Conservation (phyloP, 1,284 basidiomycete species). For the Ustilago loliicola region DNA sequence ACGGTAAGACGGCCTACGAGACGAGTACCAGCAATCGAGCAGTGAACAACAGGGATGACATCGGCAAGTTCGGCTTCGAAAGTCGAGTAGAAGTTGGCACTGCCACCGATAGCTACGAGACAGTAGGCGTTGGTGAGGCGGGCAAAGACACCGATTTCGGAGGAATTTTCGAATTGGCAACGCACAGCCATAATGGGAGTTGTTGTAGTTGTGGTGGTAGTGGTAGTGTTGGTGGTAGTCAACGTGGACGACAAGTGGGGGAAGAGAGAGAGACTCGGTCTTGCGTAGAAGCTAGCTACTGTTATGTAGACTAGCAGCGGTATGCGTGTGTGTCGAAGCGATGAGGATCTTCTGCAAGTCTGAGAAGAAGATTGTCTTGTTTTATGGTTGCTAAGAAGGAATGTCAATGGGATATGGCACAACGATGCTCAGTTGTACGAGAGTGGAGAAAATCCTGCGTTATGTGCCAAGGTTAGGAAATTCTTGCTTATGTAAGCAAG, state of each 20-base stretch:
- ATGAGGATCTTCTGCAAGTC: background rate
- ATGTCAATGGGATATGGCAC: background rate
- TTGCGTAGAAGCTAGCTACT: background rate
- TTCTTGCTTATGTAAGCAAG: conserved; percentile 48
- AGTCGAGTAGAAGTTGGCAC: conserved; percentile 97
- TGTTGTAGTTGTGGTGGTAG: conserved; percentile 5
- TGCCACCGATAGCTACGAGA: conserved; percentile 85
- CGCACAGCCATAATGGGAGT: conserved; percentile 56
- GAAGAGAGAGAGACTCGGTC: background rate
- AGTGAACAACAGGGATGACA: conserved; percentile 95
- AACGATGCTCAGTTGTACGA: conserved; percentile 12
- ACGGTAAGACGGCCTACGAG: conserved; percentile 94
- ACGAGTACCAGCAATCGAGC: conserved; percentile 93
- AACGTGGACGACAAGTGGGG: conserved; percentile 11
- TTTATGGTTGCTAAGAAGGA: conserved; percentile 18
- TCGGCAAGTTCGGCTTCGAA: conserved; percentile 95
- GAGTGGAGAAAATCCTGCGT: conserved; percentile 42
- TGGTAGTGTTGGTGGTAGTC: conserved; percentile 7
- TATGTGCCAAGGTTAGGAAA: conserved; percentile 5
- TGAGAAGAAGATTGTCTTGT: background rate
- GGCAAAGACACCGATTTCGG: conserved; percentile 85
- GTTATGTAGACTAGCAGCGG: background rate
- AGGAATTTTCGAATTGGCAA: conserved; percentile 89
- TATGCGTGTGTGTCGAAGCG: too few relatives aligned
- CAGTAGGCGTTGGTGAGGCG: conserved; percentile 87